These are phyloP conservation scores for Barbarea vulgaris DNA, from an alignment of 345 rosid genomes.

Conservation along the genomic window DNA sequence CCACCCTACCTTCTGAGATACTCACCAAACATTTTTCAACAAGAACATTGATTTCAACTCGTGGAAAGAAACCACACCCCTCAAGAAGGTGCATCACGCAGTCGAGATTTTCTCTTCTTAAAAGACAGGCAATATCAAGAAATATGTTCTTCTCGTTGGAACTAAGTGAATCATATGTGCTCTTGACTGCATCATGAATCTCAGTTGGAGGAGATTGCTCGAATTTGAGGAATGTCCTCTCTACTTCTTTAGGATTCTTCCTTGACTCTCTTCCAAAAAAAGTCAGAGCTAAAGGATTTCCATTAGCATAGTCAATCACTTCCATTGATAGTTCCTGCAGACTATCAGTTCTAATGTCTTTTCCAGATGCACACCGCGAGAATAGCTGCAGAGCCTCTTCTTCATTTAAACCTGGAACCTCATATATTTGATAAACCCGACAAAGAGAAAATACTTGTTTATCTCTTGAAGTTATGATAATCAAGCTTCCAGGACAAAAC, in stretches of 20 bases:
- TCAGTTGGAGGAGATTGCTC: neutral
- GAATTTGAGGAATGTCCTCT: neutral
- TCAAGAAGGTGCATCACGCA: neutral
- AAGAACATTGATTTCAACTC: neutral
- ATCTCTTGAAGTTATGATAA: slow-evolving; percentile 8
- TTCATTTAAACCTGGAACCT: neutral
- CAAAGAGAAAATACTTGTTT: slow-evolving; percentile 1
- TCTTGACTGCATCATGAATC: slow-evolving; percentile 3
- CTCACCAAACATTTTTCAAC: neutral
- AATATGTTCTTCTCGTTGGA: slow-evolving; percentile 6
- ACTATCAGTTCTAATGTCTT: neutral
- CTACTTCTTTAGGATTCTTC: neutral
- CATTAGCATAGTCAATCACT: slow-evolving; percentile 1
- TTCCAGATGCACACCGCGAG: neutral
- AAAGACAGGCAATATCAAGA: slow-evolving; percentile 5
- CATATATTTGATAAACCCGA: slow-evolving; percentile 1
- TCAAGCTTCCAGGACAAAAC: slow-evolving; percentile 9
- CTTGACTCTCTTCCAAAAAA: neutral
- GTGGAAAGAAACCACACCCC: slow-evolving; percentile 31
- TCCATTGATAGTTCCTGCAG: neutral
- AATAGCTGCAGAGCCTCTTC: slow-evolving; percentile 4
- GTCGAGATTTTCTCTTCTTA: slow-evolving; percentile 5
- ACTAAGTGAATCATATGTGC: neutral
- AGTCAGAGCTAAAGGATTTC: slow-evolving; percentile 38
- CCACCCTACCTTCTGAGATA: neutral